Percentiles rank a stretch among this genome's conserved stretches.
These are phyloP conservation scores for Candida sp. DNA, from an alignment of 1,139 yeast genomes.

Conservation along the genomic window DNA sequence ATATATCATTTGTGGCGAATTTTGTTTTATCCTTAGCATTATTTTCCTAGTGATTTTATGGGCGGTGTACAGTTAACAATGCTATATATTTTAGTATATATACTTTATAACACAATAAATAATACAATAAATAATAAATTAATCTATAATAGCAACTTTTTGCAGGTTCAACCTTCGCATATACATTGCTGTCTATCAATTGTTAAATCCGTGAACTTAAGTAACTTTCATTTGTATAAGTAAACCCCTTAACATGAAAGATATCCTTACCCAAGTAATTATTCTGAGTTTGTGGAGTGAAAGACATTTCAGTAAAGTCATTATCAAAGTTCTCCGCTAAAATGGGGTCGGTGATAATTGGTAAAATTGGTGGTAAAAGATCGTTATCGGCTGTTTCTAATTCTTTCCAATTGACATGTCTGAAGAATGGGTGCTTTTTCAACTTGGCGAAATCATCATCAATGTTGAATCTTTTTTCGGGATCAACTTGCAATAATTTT, in stretches of 20 bases:
- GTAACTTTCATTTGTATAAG: constrained; percentile 41
- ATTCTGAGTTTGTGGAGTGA: constrained; percentile 33
- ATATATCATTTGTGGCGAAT: constrained; percentile 6
- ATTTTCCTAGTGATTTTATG: constrained; percentile 3
- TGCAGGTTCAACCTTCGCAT: background rate
- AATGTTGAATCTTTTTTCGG: constrained; percentile 68
- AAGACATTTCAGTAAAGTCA: constrained; percentile 79
- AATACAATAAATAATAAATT: background rate
- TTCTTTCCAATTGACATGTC: constrained; percentile 74
- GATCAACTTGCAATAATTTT: constrained; percentile 71
- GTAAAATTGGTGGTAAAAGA: constrained; percentile 76
- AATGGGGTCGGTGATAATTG: constrained; percentile 79
- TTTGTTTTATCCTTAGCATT: constrained; percentile 6
- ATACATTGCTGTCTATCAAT: background rate
- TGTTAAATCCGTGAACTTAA: constrained; percentile 10
- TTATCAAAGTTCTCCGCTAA: constrained; percentile 90
- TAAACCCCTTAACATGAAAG: constrained; percentile 41
- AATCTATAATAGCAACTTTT: background rate
- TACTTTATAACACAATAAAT: background rate
- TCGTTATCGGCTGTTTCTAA: constrained; percentile 41
- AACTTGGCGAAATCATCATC: constrained; percentile 50
- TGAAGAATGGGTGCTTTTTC: constrained; percentile 74
- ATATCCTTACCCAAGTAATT: constrained; percentile 20
- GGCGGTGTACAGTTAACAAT: background rate
- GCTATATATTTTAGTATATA: background rate